Evolutionary conservation across 805 yeast species (phyloP), one percentile per base, ranked within the genome.

Genomic region (Nakazawaea sp.): DNA sequence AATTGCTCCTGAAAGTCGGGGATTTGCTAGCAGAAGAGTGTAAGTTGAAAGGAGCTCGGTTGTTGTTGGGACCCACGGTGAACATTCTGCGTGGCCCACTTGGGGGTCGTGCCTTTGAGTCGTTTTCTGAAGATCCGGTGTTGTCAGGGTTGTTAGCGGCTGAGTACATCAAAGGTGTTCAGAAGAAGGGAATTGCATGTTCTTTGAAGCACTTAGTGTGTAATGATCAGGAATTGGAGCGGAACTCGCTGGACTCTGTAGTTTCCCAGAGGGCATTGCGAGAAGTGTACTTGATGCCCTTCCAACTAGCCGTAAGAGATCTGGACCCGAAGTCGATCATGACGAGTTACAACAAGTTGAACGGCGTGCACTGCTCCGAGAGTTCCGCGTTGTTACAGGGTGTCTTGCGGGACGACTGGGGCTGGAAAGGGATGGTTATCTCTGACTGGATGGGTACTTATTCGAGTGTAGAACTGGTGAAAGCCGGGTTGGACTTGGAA

Each of bases 401-500:
- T 19, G 55, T 75, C 24, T 54, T 78, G 41, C 58, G 79, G 38
- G 51, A 59, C 1, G 82, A 78, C 51, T 78, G 81, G 81, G 58
- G 60, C 5, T 78, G 65, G 58, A 58, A 68, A 5, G 84, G 84
- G 27, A 52, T 69, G 29, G 51, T 68, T 25, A 73, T 78, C 73
- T 69, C 78, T 18, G 85, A 78, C 54, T 78, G 84, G 84, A 66
- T 49, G 49, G 85, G 84, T 18, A 62, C 68, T 8, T 75, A 70
- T 50, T 63, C 77, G 13, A 57, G 58, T 23, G 60, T 58, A 31
- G 68, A 62, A 27, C 47, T 77, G 12, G 51, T 77, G 31, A 63
- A 68, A 26, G 73, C 74, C 18, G 83, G 84, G 5, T 56, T 78
- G 38, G 79, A 76, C 50, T 56, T 78, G 47, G 85, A 78, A 53